Conservation (phyloP, 108 stramenopile genomes). For the Pelagomonas calceolata region DNA sequence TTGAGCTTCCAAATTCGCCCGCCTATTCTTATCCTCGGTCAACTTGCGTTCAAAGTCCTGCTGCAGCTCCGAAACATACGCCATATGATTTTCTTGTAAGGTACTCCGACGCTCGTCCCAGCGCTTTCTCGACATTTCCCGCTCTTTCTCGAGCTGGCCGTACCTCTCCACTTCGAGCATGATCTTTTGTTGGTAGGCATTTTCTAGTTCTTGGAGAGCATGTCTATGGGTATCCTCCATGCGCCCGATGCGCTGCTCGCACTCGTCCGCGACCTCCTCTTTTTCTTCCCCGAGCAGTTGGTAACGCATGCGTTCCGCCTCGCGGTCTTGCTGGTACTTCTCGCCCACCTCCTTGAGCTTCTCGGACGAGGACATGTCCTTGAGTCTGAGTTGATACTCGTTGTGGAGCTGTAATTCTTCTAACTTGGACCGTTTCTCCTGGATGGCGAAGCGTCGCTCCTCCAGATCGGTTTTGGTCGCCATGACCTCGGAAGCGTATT, state of each 20-base stretch:
- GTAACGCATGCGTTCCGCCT: slow-evolving; percentile 41
- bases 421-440: slow-evolving; percentile 40
- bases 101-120: slow-evolving; percentile 35
- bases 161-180: slow-evolving; percentile 47
- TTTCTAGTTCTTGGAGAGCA: slow-evolving; percentile 43
- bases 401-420: slow-evolving; percentile 45
- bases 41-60: slow-evolving; percentile 41
- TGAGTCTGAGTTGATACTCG: slow-evolving; percentile 47
- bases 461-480: slow-evolving; percentile 45
- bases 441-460: slow-evolving; percentile 32
- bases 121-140: slow-evolving; percentile 34
- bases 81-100: slow-evolving; percentile 32
- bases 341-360: slow-evolving; percentile 53
- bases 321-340: slow-evolving; percentile 45
- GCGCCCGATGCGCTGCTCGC: slow-evolving; percentile 29
- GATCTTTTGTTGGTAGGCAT: slow-evolving; percentile 36
- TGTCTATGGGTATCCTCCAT: slow-evolving; percentile 50
- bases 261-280: slow-evolving; percentile 32
- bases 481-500: slow-evolving; percentile 37
- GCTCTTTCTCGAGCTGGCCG: slow-evolving; percentile 29
- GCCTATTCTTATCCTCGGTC: slow-evolving; percentile 33
- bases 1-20: slow-evolving; percentile 24
- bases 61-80: slow-evolving; percentile 30
- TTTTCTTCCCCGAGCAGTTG: slow-evolving; percentile 39
- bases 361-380: slow-evolving; percentile 48